A percentile compares a stretch with the other conserved stretches of the same genome.
Conservation (phyloP, 2,329 filamentous ascomycete species). For the Furcasterigmium sp. region DNA sequence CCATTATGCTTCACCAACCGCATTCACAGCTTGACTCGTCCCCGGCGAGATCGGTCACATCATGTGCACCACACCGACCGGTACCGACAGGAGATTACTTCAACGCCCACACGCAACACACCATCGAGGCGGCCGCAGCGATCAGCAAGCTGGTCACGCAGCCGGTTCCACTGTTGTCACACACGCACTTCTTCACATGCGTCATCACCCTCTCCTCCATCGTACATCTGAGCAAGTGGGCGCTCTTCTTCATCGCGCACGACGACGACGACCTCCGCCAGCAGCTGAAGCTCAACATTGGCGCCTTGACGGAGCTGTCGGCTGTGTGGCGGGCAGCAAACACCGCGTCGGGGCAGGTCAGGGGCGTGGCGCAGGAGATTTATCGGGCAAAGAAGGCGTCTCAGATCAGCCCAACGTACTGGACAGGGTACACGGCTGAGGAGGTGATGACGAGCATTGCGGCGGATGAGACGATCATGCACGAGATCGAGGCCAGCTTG, state of each 20-base stretch:
- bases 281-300: slow-evolving; percentile 73
- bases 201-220: slow-evolving; percentile 74
- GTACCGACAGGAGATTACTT: slow-evolving; percentile 45
- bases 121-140: slow-evolving; percentile 71
- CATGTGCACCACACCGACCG: slow-evolving; percentile 57
- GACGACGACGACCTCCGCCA: slow-evolving; percentile 66
- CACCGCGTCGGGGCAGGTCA: slow-evolving; percentile 67
- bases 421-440: slow-evolving; percentile 49
- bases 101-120: slow-evolving; percentile 72
- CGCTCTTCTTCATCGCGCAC: slow-evolving; percentile 52
- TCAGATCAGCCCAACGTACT: slow-evolving; percentile 47
- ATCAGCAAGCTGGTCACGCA: slow-evolving; percentile 72
- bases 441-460: slow-evolving; percentile 50
- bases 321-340: slow-evolving; percentile 68
- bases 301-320: slow-evolving; percentile 64
- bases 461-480: slow-evolving; percentile 54
- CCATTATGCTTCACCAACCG: slow-evolving; percentile 75
- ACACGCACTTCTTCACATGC: slow-evolving; percentile 82
- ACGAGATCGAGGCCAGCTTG: slow-evolving; percentile 41
- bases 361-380: slow-evolving; percentile 73
- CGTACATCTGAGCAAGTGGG: slow-evolving; percentile 78
- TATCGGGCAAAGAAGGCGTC: slow-evolving; percentile 54
- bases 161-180: slow-evolving; percentile 63
- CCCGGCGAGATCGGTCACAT: slow-evolving; percentile 52
- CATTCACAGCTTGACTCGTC: slow-evolving; percentile 68